Conservation (phyloP, 2,329 filamentous ascomycete genomes). For the Calonectria pseudoturangicola region DNA sequence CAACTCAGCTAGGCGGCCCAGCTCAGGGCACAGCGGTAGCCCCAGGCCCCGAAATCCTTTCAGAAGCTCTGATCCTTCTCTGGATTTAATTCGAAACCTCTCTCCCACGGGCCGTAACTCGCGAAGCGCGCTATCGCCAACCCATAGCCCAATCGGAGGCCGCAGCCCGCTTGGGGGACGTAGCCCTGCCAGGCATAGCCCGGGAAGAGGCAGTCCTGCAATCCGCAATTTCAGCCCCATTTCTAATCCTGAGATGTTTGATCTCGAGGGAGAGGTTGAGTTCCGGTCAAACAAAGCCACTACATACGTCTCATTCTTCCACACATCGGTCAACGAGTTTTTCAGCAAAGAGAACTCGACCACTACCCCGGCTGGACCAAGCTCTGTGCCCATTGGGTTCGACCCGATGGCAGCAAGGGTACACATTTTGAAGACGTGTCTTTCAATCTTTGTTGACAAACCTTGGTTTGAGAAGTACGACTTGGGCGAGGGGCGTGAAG, state of each 20-base stretch:
- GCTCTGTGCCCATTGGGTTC: constrained; percentile 58
- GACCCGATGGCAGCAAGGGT: constrained; percentile 59
- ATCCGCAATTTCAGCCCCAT: constrained; percentile 53
- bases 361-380: constrained; percentile 39
- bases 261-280: constrained; percentile 59
- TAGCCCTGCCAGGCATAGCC: constrained; percentile 29
- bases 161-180: constrained; percentile 32
- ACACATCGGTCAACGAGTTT: constrained; percentile 63
- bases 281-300: constrained; percentile 65
- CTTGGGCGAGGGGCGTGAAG: constrained; percentile 53
- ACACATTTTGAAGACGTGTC: constrained; percentile 62
- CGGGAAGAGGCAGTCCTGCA: constrained; percentile 40
- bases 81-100: constrained; percentile 48
- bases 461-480: constrained; percentile 55
- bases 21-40: constrained; percentile 44
- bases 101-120: constrained; percentile 42
- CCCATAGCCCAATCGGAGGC: constrained; percentile 40
- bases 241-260: constrained; percentile 56
- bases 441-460: constrained; percentile 62
- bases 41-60: constrained; percentile 43
- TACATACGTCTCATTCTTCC: constrained; percentile 64
- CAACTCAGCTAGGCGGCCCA: constrained; percentile 46
- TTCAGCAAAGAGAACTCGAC: constrained; percentile 59
- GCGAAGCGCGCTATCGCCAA: constrained; percentile 25
- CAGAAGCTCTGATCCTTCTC: constrained; percentile 36